These are phyloP conservation scores for Aurantiochytrium sp. DNA, from an alignment of 108 stramenopile species.

Conservation along the genomic window DNA sequence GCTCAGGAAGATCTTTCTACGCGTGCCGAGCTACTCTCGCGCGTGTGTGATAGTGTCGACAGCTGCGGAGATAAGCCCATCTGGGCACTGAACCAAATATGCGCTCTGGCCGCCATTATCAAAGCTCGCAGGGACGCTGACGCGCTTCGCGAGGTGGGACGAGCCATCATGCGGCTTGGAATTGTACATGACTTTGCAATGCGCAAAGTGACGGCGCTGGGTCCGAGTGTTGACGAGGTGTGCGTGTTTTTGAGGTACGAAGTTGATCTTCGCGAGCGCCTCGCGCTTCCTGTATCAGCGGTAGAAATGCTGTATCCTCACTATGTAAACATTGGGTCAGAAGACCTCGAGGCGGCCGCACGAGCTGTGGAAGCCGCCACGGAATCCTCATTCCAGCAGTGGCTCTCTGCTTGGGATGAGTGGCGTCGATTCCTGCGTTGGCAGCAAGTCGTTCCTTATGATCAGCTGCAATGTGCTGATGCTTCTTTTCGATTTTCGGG, in stretches of 20 bases:
- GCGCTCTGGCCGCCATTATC: background rate
- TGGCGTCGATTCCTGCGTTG: background rate
- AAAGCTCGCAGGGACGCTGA: background rate
- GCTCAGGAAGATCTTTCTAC: background rate
- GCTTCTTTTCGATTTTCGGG: background rate
- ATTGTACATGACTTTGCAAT: background rate
- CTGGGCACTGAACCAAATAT: background rate
- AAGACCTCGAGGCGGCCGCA: background rate
- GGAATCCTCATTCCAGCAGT: background rate
- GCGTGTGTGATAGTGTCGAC: background rate
- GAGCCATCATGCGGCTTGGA: background rate
- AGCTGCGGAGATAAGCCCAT: conserved; percentile 7
- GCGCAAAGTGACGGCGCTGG: background rate
- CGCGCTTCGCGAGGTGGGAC: background rate
- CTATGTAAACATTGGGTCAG: background rate
- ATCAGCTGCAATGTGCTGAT: background rate
- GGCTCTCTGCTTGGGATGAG: background rate
- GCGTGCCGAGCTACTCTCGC: background rate
- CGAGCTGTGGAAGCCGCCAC: background rate
- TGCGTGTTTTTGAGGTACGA: background rate
- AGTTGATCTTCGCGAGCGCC: background rate
- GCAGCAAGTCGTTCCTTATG: background rate
- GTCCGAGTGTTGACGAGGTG: background rate
- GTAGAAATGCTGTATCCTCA: background rate
- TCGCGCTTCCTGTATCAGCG: background rate